These are phyloP conservation scores for Solanum neorickii DNA, from an alignment of 257 asterid genomes.

Conservation along the genomic window DNA sequence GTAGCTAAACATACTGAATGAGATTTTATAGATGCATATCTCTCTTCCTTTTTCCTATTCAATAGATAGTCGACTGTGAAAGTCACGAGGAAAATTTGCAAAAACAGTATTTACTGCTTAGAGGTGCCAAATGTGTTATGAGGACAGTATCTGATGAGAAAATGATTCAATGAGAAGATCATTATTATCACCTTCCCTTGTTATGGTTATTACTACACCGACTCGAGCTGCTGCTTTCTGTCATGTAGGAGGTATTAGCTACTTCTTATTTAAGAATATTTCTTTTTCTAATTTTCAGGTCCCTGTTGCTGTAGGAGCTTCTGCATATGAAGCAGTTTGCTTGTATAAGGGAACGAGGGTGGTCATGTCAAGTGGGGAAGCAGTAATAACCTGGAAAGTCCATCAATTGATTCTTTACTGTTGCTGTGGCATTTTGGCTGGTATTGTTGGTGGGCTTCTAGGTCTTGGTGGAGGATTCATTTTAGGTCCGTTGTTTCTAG, in stretches of 20 bases:
- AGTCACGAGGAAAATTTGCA: neutral
- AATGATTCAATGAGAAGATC: neutral
- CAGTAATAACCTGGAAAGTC: slow-evolving; percentile 29
- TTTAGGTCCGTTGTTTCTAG: slow-evolving; percentile 44
- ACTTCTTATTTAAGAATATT: neutral
- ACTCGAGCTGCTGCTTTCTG: neutral
- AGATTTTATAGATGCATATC: neutral
- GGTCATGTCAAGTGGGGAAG: slow-evolving; percentile 32
- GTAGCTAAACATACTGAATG: neutral
- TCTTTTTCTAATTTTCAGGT: slow-evolving; percentile 20
- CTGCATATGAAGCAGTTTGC: slow-evolving; percentile 42
- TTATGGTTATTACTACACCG: neutral
- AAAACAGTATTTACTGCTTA: neutral
- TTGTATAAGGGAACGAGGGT: slow-evolving; percentile 42
- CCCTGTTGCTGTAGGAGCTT: slow-evolving; percentile 46
- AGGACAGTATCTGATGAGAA: neutral
- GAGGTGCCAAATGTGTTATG: neutral
- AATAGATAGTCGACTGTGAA: neutral
- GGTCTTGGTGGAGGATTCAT: slow-evolving; percentile 74
- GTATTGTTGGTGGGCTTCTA: slow-evolving; percentile 51
- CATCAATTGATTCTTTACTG: slow-evolving; percentile 38
- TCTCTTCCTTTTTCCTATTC: neutral
- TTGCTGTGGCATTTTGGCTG: slow-evolving; percentile 42
- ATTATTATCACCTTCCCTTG: neutral
- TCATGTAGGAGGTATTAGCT: neutral